These are phyloP conservation scores for Metschnikowia gelsemii DNA, from an alignment of 805 yeast genomes.

Conservation along the genomic window DNA sequence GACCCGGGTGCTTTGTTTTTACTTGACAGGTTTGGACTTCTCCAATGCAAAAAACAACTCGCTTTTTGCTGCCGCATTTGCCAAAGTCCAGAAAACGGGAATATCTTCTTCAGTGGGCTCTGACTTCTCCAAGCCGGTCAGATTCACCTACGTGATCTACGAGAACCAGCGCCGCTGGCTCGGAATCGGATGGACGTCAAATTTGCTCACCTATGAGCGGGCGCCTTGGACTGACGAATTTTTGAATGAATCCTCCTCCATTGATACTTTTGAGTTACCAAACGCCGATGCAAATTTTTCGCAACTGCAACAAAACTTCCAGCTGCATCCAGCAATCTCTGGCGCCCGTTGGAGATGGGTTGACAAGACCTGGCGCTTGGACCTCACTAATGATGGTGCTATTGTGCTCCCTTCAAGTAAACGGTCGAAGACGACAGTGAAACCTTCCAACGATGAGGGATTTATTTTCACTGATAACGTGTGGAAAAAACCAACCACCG, in stretches of 20 bases:
- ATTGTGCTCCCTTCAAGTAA: slow-evolving; percentile 66
- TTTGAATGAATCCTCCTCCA: slow-evolving; percentile 76
- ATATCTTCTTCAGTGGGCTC: slow-evolving; percentile 11
- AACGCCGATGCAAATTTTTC: slow-evolving; percentile 49
- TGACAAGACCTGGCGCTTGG: slow-evolving; percentile 88
- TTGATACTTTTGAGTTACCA: slow-evolving; percentile 79
- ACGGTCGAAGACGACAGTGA: slow-evolving; percentile 54
- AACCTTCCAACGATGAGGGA: slow-evolving; percentile 80
- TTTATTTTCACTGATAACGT: slow-evolving; percentile 87
- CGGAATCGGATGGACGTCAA: slow-evolving; percentile 97
- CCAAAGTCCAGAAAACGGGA: slow-evolving; percentile 44
- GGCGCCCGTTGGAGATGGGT: slow-evolving; percentile 94
- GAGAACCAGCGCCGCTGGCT: slow-evolving; percentile 97
- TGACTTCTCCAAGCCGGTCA: slow-evolving; percentile 45
- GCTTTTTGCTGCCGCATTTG: slow-evolving; percentile 55
- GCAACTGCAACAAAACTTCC: slow-evolving; percentile 29
- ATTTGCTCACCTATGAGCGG: slow-evolving; percentile 86
- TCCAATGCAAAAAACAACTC: slow-evolving; percentile 44
- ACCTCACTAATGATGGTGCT: slow-evolving; percentile 84
- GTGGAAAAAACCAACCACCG: slow-evolving; percentile 89
- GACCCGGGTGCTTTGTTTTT: slow-evolving; percentile 70
- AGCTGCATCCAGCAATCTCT: slow-evolving; percentile 38
- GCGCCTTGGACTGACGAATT: slow-evolving; percentile 98
- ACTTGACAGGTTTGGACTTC: slow-evolving; percentile 84
- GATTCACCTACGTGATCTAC: slow-evolving; percentile 87